Conservation (phyloP, 23 red algal species). For the Chondrus crispus region DNA sequence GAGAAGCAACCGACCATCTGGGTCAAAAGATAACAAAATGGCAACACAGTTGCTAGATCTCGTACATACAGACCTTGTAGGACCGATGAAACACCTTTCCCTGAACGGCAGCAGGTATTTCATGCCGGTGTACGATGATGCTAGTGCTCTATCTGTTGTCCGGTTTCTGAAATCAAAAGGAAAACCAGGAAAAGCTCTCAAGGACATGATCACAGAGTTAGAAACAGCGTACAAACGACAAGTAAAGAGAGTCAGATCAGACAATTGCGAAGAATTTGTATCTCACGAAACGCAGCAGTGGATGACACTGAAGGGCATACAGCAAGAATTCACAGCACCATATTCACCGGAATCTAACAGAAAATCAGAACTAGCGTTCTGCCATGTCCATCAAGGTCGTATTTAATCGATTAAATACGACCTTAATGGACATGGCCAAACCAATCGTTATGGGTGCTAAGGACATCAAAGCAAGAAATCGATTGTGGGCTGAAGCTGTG, state of each 20-base stretch:
- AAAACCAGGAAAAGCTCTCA: background rate
- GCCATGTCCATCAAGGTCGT: too few species aligned
- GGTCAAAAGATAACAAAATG: background rate
- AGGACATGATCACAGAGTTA: background rate
- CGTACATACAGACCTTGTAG: background rate
- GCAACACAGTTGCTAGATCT: background rate
- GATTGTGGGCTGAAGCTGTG: too few species aligned
- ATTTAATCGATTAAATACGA: too few species aligned
- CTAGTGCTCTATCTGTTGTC: background rate
- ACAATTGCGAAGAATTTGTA: background rate
- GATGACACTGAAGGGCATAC: background rate
- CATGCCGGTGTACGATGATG: background rate
- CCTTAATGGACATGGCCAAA: too few species aligned
- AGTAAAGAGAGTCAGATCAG: background rate
- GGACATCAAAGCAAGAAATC: too few species aligned
- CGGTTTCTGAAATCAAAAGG: background rate
- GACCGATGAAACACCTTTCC: background rate
- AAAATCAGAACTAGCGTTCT: background rate
- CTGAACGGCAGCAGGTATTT: too few species aligned
- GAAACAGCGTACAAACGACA: background rate
- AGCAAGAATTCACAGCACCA: background rate
- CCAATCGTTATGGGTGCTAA: too few species aligned
- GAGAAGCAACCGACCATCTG: background rate
- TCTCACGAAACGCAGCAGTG: background rate
- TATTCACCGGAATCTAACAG: background rate